These are phyloP conservation scores for Helicosporidium sp. DNA, from an alignment of 139 green algal genomes.

Conservation along the genomic window DNA sequence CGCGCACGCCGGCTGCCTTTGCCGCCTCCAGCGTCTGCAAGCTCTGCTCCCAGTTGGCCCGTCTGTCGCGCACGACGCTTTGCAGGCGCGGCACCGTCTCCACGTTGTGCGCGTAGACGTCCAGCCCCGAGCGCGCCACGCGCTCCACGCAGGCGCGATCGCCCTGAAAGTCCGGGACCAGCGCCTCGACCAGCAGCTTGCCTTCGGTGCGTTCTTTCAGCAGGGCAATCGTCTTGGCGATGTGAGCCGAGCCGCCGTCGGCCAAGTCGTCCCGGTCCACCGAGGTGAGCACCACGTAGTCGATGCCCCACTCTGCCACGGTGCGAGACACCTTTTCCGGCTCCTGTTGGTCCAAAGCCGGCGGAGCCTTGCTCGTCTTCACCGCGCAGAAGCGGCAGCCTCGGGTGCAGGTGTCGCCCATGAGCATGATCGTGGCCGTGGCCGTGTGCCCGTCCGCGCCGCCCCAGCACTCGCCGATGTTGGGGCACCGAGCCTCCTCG, in stretches of 20 bases:
- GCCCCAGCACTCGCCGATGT: slow-evolving; percentile 88
- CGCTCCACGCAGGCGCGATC: slow-evolving; percentile 29
- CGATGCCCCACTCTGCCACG: slow-evolving; percentile 79
- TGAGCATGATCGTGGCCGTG: slow-evolving; percentile 99
- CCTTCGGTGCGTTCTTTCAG: slow-evolving; percentile 51
- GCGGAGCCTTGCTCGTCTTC: slow-evolving; percentile 64
- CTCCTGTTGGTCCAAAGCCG: slow-evolving; percentile 76
- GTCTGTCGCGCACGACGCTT: slow-evolving; percentile 10
- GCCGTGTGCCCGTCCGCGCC: slow-evolving; percentile 73
- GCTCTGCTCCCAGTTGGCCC: slow-evolving; percentile 77
- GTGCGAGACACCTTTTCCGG: slow-evolving; percentile 72
- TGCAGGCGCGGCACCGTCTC: slow-evolving; percentile 92
- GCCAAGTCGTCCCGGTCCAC: slow-evolving; percentile 93
- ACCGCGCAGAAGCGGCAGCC: slow-evolving; percentile 85
- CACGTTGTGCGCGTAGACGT: slow-evolving; percentile 98
- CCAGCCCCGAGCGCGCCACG: slow-evolving; percentile 64
- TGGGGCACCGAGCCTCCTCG: slow-evolving; percentile 85
- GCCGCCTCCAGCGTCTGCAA: slow-evolving; percentile 59
- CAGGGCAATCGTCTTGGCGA: slow-evolving; percentile 55
- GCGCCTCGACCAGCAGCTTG: slow-evolving; percentile 78
- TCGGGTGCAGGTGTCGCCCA: slow-evolving; percentile 55
- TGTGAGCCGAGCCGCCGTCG: slow-evolving; percentile 71
- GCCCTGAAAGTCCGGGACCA: slow-evolving; percentile 87
- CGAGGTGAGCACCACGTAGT: slow-evolving; percentile 94
- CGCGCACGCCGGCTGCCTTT: slow-evolving; percentile 49